Conservation (phyloP, 176 grass and related monocot species). For the Oropetium thomaeum region DNA sequence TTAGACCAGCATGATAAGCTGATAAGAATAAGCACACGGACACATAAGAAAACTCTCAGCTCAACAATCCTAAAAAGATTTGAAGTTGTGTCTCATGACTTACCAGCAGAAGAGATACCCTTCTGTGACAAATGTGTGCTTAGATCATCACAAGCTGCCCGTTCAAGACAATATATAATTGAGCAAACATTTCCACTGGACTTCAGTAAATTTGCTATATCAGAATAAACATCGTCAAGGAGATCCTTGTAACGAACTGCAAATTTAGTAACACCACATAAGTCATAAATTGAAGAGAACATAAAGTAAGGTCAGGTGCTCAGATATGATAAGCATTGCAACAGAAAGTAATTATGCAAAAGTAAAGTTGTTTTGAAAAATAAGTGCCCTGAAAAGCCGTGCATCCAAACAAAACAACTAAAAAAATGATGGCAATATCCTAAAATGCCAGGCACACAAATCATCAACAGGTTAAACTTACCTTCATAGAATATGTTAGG, state of each 20-base stretch:
- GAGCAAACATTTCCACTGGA: conserved; percentile 76
- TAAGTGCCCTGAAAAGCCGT: neutral
- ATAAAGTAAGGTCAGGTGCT: neutral
- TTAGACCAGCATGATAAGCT: conserved; percentile 95
- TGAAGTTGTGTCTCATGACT: conserved; percentile 17
- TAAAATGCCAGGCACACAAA: neutral
- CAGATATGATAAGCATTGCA: neutral
- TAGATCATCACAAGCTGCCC: conserved; percentile 86
- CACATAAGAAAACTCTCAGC: conserved; percentile 13
- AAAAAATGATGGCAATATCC: neutral
- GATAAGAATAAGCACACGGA: conserved; percentile 33
- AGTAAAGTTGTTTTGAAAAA: neutral
- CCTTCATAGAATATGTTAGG: conserved; percentile 99
- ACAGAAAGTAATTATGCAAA: conserved; percentile 3
- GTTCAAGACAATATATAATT: conserved; percentile 95
- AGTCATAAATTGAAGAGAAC: conserved; percentile 15
- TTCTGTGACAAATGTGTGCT: conserved; percentile 56
- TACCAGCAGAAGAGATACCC: conserved; percentile 77
- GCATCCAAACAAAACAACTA: neutral
- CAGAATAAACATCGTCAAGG: conserved; percentile 69
- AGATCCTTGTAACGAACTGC: conserved; percentile 99
- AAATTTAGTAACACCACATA: conserved; percentile 32
- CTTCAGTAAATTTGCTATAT: conserved; percentile 82
- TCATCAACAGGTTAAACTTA: conserved; percentile 13
- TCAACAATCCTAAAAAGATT: conserved; percentile 17